Evolutionary conservation across 2,329 filamentous ascomycete species (phyloP), one percentile per base, ranked within the genome.

Genomic region (Rutstroemia sp.): DNA sequence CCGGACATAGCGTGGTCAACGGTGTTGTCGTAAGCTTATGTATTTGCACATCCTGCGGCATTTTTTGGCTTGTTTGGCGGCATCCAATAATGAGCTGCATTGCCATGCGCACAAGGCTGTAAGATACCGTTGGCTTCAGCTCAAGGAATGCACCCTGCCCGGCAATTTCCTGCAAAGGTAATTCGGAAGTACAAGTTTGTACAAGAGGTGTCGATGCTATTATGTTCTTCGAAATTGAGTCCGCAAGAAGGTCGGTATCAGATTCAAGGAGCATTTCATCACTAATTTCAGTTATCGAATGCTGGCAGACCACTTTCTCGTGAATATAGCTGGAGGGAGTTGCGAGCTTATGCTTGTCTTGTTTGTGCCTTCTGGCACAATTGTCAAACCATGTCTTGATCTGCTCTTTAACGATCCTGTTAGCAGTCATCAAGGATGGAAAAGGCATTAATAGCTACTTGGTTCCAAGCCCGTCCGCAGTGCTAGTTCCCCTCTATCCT

Each of bases 1-100:
- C 48, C 1, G 67, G 67, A 14, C 23, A 27, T 25, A 54, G 9
- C 1, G 42, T 21, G 14, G 51, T 4, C 16, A 54, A 25, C 8
- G 59, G 57, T 14, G 65, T 50, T 8, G 57, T 60, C 3, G 38
- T 51, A 23, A 53, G 49, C 34, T 57, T 60, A 7, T 56, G n/a
- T 25, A 64, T 5, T n/a, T 55, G 23, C 12, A 66, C n/a, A 8
- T 44, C 58, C 14, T 48, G 48, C 6, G 51, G 37, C 6, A 37
- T 51, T 19, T 8, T 46, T 10, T 54, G 38, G 6, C 41, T 27
- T n/a, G 10, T 34, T 16, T 44, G 37, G 23, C 47, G 39, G 4
- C 60, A 60, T 12, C 57, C 47, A 47, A 64, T 54, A 4, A 65
- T 25, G 9, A 54, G 51, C 42, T 51, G 58, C 9, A 64, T 45